phyloP scores from a whole-genome alignment of 2,329 filamentous ascomycete genomes.

The Clonostachys byssicola region DNA sequence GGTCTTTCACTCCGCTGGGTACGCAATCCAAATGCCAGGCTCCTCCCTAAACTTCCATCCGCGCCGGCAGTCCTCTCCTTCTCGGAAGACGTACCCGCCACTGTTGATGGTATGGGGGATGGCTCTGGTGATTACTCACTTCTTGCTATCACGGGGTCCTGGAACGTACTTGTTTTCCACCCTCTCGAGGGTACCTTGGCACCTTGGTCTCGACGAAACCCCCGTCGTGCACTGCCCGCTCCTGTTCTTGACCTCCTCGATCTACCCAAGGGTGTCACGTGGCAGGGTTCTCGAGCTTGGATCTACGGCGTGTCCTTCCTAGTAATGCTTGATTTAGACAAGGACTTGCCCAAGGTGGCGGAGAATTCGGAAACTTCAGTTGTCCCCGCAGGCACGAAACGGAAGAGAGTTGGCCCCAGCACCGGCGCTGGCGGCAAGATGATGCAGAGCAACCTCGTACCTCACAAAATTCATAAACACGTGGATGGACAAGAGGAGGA shows the following conservation, averaged over 20 bases:
- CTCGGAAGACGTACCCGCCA: slow-evolving; percentile 41
- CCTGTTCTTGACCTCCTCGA: slow-evolving; percentile 74
- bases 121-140: slow-evolving; percentile 38
- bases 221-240: slow-evolving; percentile 67
- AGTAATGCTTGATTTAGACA: slow-evolving; percentile 84
- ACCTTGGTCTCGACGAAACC: slow-evolving; percentile 83
- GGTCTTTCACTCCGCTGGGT: slow-evolving; percentile 58
- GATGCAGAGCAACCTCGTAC: slow-evolving; percentile 36
- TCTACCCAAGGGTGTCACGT: slow-evolving; percentile 77
- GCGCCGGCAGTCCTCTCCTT: slow-evolving; percentile 68
- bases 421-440: slow-evolving; percentile 51
- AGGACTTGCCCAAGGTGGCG: slow-evolving; percentile 52
- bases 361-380: slow-evolving; percentile 19
- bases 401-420: slow-evolving; percentile 44
- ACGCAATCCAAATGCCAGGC: slow-evolving; percentile 64
- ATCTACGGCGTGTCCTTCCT: slow-evolving; percentile 83
- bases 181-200: slow-evolving; percentile 72
- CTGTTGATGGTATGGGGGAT: slow-evolving; percentile 15
- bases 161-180: slow-evolving; percentile 73
- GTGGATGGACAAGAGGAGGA: slow-evolving; percentile 32
- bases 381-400: slow-evolving; percentile 31
- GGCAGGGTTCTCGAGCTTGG: slow-evolving; percentile 79
- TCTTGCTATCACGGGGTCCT: slow-evolving; percentile 51
- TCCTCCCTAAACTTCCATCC: slow-evolving; percentile 65
- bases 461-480: slow-evolving; percentile 35